Evolutionary conservation across 139 green algal species (phyloP), one percentile per base, ranked within the genome.

Genomic region (Picocystis salinarum): DNA sequence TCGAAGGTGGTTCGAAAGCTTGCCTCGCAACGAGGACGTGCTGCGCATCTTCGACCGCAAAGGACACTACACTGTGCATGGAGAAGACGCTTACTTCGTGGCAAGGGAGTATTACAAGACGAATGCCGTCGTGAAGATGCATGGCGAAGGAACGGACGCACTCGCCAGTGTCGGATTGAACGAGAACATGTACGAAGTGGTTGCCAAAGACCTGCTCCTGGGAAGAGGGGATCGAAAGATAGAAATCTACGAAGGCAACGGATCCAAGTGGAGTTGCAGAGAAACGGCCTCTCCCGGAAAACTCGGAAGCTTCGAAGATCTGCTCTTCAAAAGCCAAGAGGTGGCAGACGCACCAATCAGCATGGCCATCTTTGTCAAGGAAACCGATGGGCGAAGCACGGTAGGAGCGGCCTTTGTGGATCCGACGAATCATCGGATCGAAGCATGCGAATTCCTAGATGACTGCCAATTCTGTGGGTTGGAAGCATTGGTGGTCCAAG

Each of bases 61-160:
- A n/a, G n/a, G n/a, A n/a, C n/a, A n/a, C 42, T 86, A 78, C 47
- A 77, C 82, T 0, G 67, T 82, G 5, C 83, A 93, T 53, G 83
- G 83, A 22, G 60, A 77, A 2, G 46, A 62, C n/a, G 79, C 83
- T 0, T 24, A 75, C 3, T 67, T 77, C 33, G 52, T 94, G 2
- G 77, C 82, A 2, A 59, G 62, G 5, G 34, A 53, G 2, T 90
- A 88, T 40, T 91, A 89, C 60, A 74, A 73, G 12, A 83, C 76
- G 23, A 69, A 66, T 9, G 70, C 72, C 6, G 67, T 79, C 1
- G 61, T 82, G 4, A 69, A 70, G 28, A 57, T 65, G 23, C 45
- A 67, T 6, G 67, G 58, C 12, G 53, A 28, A 7, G 51, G 46
- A 23, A 48, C 39, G 26, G 28, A 5, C 12, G 46, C 48, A 11